Evolutionary conservation across 2,329 filamentous ascomycete genomes (phyloP), one percentile per base, ranked within the genome.

Genomic region (Sphaerulina musiva): DNA sequence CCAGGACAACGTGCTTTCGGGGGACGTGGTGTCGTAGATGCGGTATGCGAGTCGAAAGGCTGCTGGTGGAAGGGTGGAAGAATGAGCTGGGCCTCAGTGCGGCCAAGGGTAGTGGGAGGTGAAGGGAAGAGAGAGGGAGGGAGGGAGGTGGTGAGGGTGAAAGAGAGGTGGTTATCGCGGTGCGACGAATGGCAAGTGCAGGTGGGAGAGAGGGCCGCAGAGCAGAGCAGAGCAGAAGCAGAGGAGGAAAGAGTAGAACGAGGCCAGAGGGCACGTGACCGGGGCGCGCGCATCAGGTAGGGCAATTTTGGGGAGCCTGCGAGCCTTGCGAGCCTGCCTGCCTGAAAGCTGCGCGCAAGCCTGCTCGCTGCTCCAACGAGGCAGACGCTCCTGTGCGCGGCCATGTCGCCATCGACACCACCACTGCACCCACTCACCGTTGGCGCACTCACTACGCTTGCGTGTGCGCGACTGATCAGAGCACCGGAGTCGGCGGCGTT

Each of bases 1-100:
- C 34, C 26, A 41, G 49, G 50, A 26, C 29, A 40, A 31, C 39
- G 51, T 32, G 54, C 26, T 23, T 29, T 50, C 40, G 46, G 32
- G 10, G 36, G 49, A 39, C 20, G 49, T 48, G 50, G 54, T 43
- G 50, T 34, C 31, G 48, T 20, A 20, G 46, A n/a, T 43, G 12
- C 23, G 36, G 47, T 32, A 41, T 32, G 14, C 23, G 39, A 43
- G 53, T 44, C 14, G 34, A 4, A 38, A 40, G 42, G 48, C 53
- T 52, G 20, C 43, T 47, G 36, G 11, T 40, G 31, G 38, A 10
- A 6, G 41, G 23, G 42, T 31, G 26, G 40, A 38, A 44, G 41
- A 51, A 44, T 51, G 48, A 43, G 39, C 38, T 31, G 31, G 48
- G 12, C 12, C 11, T 42, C n/a, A 42, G 40, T 42, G 14, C 14